Percentiles rank a stretch among this genome's conserved stretches.
Conservation (phyloP, 106 monocot genomes). For the Narthecium ossifragum region DNA sequence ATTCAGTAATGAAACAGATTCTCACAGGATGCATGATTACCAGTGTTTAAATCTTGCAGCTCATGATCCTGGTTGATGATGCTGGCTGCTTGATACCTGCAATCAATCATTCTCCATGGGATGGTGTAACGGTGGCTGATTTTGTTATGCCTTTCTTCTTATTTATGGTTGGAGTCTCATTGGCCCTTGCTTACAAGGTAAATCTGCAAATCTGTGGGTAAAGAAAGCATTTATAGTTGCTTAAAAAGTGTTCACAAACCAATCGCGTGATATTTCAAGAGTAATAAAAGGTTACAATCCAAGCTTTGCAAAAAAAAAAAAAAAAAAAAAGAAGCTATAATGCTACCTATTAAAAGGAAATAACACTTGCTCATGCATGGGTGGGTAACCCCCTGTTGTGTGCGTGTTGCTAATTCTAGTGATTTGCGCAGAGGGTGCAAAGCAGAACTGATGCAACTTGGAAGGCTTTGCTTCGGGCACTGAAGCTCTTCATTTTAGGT, state of each 20-base stretch:
- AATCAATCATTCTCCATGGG: slow-evolving; percentile 94
- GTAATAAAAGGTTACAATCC: too few species aligned
- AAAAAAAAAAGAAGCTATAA: too few species aligned
- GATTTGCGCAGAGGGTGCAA: slow-evolving; percentile 42
- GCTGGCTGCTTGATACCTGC: slow-evolving; percentile 59
- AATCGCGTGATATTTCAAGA: too few species aligned
- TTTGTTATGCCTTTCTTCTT: slow-evolving; percentile 99
- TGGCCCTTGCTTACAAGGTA: slow-evolving; percentile 78
- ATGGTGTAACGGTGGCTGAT: slow-evolving; percentile 81
- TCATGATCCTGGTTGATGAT: slow-evolving; percentile 97
- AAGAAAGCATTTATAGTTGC: too few species aligned
- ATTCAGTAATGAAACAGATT: too few species aligned
- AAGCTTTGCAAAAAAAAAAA: too few species aligned
- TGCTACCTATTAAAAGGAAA: too few species aligned
- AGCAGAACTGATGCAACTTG: slow-evolving; percentile 33
- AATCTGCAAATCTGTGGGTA: background rate
- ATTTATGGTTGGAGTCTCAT: slow-evolving; percentile 86
- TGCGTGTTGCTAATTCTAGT: too few species aligned
- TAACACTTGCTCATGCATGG: too few species aligned
- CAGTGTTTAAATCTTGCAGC: slow-evolving; percentile 59
- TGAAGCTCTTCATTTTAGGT: slow-evolving; percentile 50
- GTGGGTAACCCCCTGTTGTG: too few species aligned
- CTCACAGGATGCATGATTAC: too few species aligned
- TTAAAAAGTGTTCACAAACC: too few species aligned
- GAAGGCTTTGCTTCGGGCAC: slow-evolving; percentile 44